phyloP scores from a whole-genome alignment of 805 yeast species.

The Zygosaccharomyces bisporus region DNA sequence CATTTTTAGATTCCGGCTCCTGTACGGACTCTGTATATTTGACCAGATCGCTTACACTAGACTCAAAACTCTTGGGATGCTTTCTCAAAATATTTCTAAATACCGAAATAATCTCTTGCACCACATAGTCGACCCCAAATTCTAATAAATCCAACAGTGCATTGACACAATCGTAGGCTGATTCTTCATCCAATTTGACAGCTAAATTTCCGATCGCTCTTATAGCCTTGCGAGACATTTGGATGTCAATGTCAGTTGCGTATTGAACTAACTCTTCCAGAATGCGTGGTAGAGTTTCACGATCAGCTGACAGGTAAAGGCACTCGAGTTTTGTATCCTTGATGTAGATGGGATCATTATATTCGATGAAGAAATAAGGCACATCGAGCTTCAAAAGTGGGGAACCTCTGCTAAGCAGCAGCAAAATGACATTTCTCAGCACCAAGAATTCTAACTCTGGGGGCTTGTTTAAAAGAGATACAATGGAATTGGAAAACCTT shows the following conservation, averaged over 20 bases:
- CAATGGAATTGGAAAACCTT: conserved; percentile 63
- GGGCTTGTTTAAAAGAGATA: conserved; percentile 67
- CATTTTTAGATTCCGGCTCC: conserved; percentile 74
- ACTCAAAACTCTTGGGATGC: conserved; percentile 58
- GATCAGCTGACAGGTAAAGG: conserved; percentile 71
- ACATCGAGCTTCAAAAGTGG: conserved; percentile 58
- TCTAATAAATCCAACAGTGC: conserved; percentile 56
- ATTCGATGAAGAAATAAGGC: conserved; percentile 75
- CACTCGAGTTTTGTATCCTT: conserved; percentile 89
- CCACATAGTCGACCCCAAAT: conserved; percentile 65
- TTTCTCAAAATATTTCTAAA: conserved; percentile 71
- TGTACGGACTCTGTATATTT: conserved; percentile 49
- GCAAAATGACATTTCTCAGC: conserved; percentile 71
- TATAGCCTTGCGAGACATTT: conserved; percentile 83
- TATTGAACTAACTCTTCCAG: conserved; percentile 77
- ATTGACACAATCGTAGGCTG: conserved; percentile 62
- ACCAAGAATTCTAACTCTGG: conserved; percentile 81
- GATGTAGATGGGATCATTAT: conserved; percentile 81
- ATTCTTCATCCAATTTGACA: conserved; percentile 55
- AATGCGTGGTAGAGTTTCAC: conserved; percentile 54
- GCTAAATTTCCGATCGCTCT: conserved; percentile 89
- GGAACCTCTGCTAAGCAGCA: conserved; percentile 62
- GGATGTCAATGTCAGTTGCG: conserved; percentile 80
- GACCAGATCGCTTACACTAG: conserved; percentile 42
- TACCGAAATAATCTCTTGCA: conserved; percentile 77